Conservation (phyloP, 2,329 filamentous ascomycete species). For the Cladophialophora psammophila region DNA sequence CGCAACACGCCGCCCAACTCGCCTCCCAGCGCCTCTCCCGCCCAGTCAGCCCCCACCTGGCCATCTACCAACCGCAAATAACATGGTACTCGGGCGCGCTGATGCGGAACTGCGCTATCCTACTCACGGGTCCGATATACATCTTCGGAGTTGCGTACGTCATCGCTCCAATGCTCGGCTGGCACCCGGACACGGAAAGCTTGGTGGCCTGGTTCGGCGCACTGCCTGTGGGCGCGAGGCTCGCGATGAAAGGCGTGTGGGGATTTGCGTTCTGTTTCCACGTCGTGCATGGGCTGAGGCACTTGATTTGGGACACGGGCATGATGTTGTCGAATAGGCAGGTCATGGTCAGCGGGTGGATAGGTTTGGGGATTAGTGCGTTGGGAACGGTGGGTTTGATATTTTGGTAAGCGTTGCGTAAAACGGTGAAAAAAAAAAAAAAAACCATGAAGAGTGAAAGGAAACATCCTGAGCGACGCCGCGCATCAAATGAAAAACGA, state of each 20-base stretch:
- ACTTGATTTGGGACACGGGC: constrained; percentile 74
- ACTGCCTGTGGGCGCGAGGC: constrained; percentile 65
- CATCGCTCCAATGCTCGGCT: constrained; percentile 74
- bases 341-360: constrained; percentile 71
- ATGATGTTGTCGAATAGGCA: constrained; percentile 67
- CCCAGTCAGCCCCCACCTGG: constrained; percentile 82
- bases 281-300: constrained; percentile 70
- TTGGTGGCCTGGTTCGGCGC: constrained; percentile 70
- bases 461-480: not conserved
- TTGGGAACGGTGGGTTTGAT: constrained; percentile 28
- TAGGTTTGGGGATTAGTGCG: constrained; percentile 43
- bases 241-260: constrained; percentile 64
- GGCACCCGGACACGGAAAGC: constrained; percentile 69
- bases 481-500: too few relatives aligned
- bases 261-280: constrained; percentile 75
- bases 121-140: constrained; percentile 77
- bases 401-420: constrained; percentile 16
- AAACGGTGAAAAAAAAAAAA: not conserved
- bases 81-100: constrained; percentile 79
- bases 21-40: constrained; percentile 79
- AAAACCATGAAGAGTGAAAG: not conserved
- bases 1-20: constrained; percentile 68
- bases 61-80: constrained; percentile 85
- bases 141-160: constrained; percentile 82
- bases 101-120: constrained; percentile 80